These are phyloP conservation scores for Dactylellina parvicollis DNA, from an alignment of 2,329 filamentous ascomycete genomes.

Conservation along the genomic window DNA sequence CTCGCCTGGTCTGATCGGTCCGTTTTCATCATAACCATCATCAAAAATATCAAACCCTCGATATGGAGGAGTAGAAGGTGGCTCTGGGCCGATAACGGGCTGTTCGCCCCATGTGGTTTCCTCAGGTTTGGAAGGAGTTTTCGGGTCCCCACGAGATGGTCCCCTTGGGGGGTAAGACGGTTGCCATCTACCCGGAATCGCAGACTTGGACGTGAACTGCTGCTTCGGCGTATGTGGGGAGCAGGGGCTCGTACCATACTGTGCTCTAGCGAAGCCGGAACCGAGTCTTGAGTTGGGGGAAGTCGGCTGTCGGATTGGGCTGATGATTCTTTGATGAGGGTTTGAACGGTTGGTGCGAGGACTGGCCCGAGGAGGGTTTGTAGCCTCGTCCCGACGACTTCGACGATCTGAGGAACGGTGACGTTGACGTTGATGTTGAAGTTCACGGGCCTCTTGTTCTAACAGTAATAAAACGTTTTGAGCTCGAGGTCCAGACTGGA, in stretches of 20 bases:
- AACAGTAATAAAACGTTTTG: too few species aligned
- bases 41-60: not conserved
- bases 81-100: not conserved
- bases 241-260: not conserved
- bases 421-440: too few species aligned
- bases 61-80: not conserved
- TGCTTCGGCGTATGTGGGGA: conserved; percentile 19
- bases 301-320: not conserved
- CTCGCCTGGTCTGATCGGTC: not conserved
- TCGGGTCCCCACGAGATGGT: not conserved
- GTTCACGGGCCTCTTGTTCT: too few species aligned
- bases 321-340: not conserved
- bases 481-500: too few species aligned
- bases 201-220: conserved; percentile 22
- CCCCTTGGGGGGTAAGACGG: conserved; percentile 19
- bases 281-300: not conserved
- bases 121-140: not conserved
- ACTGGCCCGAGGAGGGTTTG: not conserved
- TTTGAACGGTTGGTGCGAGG: not conserved
- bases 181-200: conserved; percentile 19
- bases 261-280: not conserved
- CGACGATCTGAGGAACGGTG: too few species aligned
- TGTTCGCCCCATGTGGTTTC: not conserved
- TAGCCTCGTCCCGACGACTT: too few species aligned
- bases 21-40: not conserved